A percentile compares a stretch with the other conserved stretches of the same genome.
Evolutionary conservation across 2,329 filamentous ascomycete genomes (phyloP).

Genomic region (Colletotrichum graminicola): DNA sequence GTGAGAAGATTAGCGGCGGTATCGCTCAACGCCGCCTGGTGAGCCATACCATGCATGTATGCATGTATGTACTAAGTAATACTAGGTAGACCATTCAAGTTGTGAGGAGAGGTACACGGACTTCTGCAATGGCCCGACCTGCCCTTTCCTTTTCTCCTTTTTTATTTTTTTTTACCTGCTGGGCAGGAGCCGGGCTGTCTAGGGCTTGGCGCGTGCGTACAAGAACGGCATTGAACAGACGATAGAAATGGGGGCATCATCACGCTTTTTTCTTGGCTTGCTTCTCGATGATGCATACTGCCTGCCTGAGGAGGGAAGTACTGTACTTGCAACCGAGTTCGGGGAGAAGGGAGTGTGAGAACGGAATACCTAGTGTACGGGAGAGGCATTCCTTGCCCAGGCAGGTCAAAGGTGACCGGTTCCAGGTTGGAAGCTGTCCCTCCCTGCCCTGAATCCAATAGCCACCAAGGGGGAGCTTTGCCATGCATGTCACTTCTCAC

Average conservation of each 20-base stretch:
- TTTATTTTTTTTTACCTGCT: neutral
- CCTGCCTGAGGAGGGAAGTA: neutral
- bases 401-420: neutral
- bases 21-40: neutral
- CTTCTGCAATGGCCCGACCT: neutral
- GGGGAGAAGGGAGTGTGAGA: neutral
- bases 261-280: constrained; percentile 9
- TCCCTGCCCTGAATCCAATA: constrained; percentile 26
- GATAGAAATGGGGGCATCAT: neutral
- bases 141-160: neutral
- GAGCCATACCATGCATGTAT: constrained; percentile 11
- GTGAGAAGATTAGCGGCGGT: constrained; percentile 32
- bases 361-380: neutral
- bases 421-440: constrained; percentile 7
- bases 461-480: constrained; percentile 26
- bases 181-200: neutral
- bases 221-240: neutral
- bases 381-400: neutral
- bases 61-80: too few relatives aligned
- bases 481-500: constrained; percentile 38
- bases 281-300: neutral
- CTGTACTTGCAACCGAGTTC: neutral
- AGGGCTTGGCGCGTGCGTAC: neutral
- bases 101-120: constrained; percentile 1
- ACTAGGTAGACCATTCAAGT: neutral